phyloP scores from a whole-genome alignment of 2,329 filamentous ascomycete species.

The Colletotrichum truncatum region DNA sequence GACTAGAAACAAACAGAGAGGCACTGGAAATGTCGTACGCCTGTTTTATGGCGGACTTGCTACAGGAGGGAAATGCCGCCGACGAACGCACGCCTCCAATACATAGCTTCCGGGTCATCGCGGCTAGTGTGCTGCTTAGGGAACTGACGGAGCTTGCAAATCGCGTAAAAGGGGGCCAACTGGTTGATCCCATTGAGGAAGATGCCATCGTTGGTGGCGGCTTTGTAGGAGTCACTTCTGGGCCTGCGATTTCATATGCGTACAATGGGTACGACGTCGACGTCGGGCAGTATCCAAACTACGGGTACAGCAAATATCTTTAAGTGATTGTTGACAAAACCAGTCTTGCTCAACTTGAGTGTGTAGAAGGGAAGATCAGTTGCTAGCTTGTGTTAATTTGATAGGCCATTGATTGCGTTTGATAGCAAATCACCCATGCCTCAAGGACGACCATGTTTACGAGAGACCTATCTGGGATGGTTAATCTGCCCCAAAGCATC shows the following conservation, averaged over 20 bases:
- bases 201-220: not conserved
- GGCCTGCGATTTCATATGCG: not conserved
- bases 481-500: no score
- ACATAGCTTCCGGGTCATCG: conserved; percentile 48
- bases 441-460: no score
- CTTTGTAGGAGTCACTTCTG: conserved; percentile 14
- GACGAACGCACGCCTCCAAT: conserved; percentile 23
- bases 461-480: no score
- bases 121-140: conserved; percentile 45
- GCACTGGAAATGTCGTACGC: conserved; percentile 45
- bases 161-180: not conserved
- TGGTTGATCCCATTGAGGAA: not conserved
- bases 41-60: conserved; percentile 40
- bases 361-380: no score
- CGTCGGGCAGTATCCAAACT: conserved; percentile 25
- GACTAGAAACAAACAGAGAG: conserved; percentile 28
- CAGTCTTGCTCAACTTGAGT: not conserved
- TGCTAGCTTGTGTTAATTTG: no score
- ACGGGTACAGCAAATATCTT: conserved; percentile 15
- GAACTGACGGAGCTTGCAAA: conserved; percentile 35
- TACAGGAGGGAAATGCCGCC: conserved; percentile 25
- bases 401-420: no score
- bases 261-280: conserved; percentile 23
- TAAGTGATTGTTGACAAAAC: not conserved
- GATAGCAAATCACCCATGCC: no score